Evolutionary conservation across 2,329 filamentous ascomycete species (phyloP).

Genomic region (Aspergillus costaricaensis): DNA sequence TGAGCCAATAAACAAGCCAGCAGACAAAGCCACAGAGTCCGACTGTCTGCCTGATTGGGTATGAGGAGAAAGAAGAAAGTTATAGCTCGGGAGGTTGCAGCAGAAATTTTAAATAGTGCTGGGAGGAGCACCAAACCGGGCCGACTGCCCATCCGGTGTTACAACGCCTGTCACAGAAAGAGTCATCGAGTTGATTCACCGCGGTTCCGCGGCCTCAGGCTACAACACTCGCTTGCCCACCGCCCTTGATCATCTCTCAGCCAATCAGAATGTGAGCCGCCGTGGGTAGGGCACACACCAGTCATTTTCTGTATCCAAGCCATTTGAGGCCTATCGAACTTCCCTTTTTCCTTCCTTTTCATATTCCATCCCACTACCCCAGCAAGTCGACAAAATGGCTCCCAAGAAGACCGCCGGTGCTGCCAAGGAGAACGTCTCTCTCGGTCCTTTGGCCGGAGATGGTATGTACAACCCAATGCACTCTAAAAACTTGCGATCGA

Average conservation of each 20-base stretch:
- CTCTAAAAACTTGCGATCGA: no score
- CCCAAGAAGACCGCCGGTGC: constrained; percentile 81
- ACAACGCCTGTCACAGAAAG: constrained; percentile 4
- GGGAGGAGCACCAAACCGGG: constrained; percentile 29
- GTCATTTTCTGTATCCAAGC: constrained; percentile 31
- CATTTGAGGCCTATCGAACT: constrained; percentile 13
- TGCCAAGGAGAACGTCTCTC: constrained; percentile 93
- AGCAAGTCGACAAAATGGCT: constrained; percentile 71
- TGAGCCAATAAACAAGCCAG: not conserved
- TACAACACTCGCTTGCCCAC: constrained; percentile 31
- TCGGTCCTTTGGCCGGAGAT: constrained; percentile 95
- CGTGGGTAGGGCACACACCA: constrained; percentile 43
- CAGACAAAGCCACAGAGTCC: not conserved
- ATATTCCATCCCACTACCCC: constrained; percentile 47
- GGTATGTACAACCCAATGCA: constrained; percentile 57
- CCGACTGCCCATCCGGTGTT: constrained; percentile 25
- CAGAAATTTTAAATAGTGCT: constrained; percentile 30
- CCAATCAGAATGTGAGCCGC: constrained; percentile 32
- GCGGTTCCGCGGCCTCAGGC: constrained; percentile 21
- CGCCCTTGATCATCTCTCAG: not conserved
- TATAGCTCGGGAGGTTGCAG: not conserved
- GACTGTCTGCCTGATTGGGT: not conserved
- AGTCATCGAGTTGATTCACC: constrained; percentile 5
- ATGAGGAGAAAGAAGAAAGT: not conserved
- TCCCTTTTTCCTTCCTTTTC: constrained; percentile 28